Evolutionary conservation across 1,284 basidiomycete genomes (phyloP).

Genomic region (Leccinum angustisporum): DNA sequence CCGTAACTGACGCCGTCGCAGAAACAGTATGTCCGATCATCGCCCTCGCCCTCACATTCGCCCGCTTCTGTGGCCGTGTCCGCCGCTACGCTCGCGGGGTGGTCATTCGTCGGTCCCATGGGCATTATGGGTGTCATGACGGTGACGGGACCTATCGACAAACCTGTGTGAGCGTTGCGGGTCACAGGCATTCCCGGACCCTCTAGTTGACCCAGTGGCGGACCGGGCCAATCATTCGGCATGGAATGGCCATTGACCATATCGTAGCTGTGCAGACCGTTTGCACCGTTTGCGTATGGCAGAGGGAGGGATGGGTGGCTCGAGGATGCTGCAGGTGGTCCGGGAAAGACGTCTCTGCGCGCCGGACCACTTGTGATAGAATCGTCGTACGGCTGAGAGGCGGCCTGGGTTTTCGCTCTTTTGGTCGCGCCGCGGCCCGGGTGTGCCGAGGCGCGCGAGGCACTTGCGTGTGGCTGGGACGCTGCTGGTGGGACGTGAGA

Average conservation of each 20-base stretch:
- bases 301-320: slow-evolving; percentile 44
- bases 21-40: slow-evolving; percentile 82
- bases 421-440: slow-evolving; percentile 38
- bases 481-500: slow-evolving; percentile 47
- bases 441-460: slow-evolving; percentile 34
- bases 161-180: slow-evolving; percentile 40
- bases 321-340: slow-evolving; percentile 39
- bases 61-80: slow-evolving; percentile 39
- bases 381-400: slow-evolving; percentile 32
- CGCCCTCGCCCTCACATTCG: slow-evolving; percentile 54
- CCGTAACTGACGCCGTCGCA: slow-evolving; percentile 88
- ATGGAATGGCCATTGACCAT: slow-evolving; percentile 27
- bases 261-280: slow-evolving; percentile 38
- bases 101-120: slow-evolving; percentile 26
- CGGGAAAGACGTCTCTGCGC: slow-evolving; percentile 37
- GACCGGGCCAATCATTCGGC: slow-evolving; percentile 28
- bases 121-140: slow-evolving; percentile 25
- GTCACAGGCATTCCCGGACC: slow-evolving; percentile 73
- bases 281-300: slow-evolving; percentile 36
- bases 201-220: slow-evolving; percentile 55
- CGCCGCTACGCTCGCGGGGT: slow-evolving; percentile 32
- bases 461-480: slow-evolving; percentile 28
- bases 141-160: slow-evolving; percentile 31
- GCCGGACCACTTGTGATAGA: slow-evolving; percentile 21
- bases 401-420: slow-evolving; percentile 33